Evolutionary conservation across 2,329 filamentous ascomycete species (phyloP).

Genomic region (Neobulgaria alba): DNA sequence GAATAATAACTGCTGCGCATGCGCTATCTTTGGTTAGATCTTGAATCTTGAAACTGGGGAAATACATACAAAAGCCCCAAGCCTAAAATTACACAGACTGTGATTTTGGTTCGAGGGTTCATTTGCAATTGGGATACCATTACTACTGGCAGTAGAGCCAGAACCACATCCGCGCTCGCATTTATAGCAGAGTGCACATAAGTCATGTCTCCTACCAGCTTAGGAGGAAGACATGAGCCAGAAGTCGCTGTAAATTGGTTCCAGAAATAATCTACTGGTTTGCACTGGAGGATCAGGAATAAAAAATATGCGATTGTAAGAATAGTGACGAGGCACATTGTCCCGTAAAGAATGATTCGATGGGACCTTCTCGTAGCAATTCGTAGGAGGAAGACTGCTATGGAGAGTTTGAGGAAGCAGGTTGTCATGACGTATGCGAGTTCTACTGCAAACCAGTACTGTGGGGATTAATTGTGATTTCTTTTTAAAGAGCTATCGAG

Average conservation of each 20-base stretch:
- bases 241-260: constrained; percentile 29
- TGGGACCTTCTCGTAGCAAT: constrained; percentile 31
- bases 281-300: constrained; percentile 41
- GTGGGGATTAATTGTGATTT: neutral
- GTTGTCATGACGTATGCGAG: constrained; percentile 34
- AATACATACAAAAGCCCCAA: constrained; percentile 40
- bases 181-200: constrained; percentile 39
- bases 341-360: constrained; percentile 30
- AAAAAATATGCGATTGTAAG: constrained; percentile 37
- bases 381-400: constrained; percentile 34
- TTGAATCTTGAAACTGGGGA: neutral
- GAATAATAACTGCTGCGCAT: constrained; percentile 22
- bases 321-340: constrained; percentile 29
- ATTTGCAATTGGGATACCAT: constrained; percentile 44
- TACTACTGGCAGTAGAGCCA: constrained; percentile 41
- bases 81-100: constrained; percentile 38
- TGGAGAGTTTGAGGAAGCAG: constrained; percentile 33
- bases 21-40: constrained; percentile 7
- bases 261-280: constrained; percentile 42
- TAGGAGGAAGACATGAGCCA: constrained; percentile 34
- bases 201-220: constrained; percentile 35
- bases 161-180: constrained; percentile 38
- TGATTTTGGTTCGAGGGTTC: constrained; percentile 36
- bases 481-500: neutral
- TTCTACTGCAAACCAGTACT: constrained; percentile 15